Percentiles rank a stretch among this genome's conserved stretches.
Evolutionary conservation across 495 filamentous ascomycete species (phyloP).

Genomic region (Acidomyces sp.): DNA sequence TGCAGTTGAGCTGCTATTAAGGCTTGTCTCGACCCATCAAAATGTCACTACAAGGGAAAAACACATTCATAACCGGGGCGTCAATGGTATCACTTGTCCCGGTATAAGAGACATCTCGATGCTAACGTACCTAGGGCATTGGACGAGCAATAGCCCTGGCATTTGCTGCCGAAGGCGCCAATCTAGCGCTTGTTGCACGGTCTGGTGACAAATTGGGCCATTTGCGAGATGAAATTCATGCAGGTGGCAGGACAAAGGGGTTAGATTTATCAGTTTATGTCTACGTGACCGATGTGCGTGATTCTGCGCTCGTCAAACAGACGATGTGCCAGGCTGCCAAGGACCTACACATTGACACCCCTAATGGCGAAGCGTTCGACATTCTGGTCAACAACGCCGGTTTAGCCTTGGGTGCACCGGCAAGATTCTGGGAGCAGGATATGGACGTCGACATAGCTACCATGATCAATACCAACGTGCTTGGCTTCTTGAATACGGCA

Average conservation of each 20-base stretch:
- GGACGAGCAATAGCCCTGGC: conserved; percentile 25
- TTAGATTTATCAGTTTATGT: conserved; percentile 14
- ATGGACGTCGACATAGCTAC: conserved; percentile 22
- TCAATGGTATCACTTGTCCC: background rate
- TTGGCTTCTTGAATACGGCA: conserved; percentile 27
- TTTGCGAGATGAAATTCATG: conserved; percentile 5
- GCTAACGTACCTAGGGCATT: conserved; percentile 20
- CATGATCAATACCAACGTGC: conserved; percentile 30
- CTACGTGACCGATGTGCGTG: conserved; percentile 22
- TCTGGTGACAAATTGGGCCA: conserved; percentile 25
- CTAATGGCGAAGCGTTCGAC: conserved; percentile 15
- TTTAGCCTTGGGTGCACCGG: conserved; percentile 30
- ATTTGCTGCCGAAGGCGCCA: conserved; percentile 19
- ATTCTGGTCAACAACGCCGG: conserved; percentile 33
- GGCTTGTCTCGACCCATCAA: too few species aligned
- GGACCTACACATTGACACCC: conserved; percentile 16
- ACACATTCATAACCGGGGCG: conserved; percentile 11
- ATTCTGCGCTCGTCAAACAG: conserved; percentile 21
- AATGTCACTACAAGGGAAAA: conserved; percentile 16
- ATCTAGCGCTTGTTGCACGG: conserved; percentile 20
- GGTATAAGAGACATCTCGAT: background rate
- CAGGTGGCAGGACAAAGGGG: background rate
- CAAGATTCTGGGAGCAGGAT: conserved; percentile 20
- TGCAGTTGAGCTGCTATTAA: too few species aligned
- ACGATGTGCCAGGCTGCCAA: conserved; percentile 17